A percentile compares a stretch with the other conserved stretches of the same genome.
phyloP scores from a whole-genome alignment of 345 rosid genomes.

The Ailanthus altissimus region DNA sequence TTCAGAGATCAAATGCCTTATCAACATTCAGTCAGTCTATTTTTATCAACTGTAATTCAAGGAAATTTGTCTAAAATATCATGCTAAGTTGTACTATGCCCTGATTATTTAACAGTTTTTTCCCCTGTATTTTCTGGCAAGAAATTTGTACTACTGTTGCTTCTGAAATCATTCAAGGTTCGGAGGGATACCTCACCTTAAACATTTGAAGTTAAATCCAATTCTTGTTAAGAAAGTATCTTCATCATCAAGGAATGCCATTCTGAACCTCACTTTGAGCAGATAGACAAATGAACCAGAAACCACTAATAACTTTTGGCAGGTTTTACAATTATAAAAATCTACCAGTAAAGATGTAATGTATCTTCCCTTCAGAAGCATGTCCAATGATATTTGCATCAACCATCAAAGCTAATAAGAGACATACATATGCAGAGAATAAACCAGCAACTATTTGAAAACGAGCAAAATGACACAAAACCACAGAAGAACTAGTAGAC shows the following conservation, averaged over 20 bases:
- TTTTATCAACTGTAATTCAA: not conserved
- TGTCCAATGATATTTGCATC: conserved; percentile 1
- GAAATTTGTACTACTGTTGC: not conserved
- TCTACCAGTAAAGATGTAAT: not conserved
- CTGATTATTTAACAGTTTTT: not conserved
- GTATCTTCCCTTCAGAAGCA: not conserved
- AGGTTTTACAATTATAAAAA: not conserved
- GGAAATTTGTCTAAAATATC: not conserved
- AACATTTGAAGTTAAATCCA: not conserved
- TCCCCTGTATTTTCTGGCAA: not conserved
- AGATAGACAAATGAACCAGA: not conserved
- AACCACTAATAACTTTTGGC: not conserved
- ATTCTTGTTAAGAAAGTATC: not conserved
- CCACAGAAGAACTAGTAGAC: not conserved
- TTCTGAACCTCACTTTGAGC: not conserved
- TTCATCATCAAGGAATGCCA: not conserved
- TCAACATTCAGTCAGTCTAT: not conserved
- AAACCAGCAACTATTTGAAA: not conserved
- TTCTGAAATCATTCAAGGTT: not conserved
- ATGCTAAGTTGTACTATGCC: not conserved
- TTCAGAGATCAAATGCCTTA: not conserved
- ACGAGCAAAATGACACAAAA: not conserved
- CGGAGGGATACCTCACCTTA: not conserved
- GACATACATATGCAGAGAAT: not conserved
- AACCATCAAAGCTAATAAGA: not conserved